A percentile compares a stretch with the other conserved stretches of the same genome.
These are phyloP conservation scores for Pyricularia sp. DNA, from an alignment of 2,329 filamentous ascomycete genomes.

Conservation along the genomic window DNA sequence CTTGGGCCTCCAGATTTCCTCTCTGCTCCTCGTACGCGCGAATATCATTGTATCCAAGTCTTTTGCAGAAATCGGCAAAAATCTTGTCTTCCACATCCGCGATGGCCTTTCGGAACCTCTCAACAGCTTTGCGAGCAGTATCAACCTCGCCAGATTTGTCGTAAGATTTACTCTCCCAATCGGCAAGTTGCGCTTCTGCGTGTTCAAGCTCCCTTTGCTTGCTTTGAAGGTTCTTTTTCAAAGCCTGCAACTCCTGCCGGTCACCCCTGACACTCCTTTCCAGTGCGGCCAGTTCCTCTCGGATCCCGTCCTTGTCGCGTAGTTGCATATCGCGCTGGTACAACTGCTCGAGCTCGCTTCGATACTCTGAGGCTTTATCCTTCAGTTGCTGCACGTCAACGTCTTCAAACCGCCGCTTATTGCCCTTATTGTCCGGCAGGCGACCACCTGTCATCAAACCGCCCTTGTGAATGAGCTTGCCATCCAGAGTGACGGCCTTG, in stretches of 20 bases:
- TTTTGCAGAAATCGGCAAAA: conserved; percentile 76
- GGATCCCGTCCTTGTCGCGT: conserved; percentile 69
- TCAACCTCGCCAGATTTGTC: conserved; percentile 63
- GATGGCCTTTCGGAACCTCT: conserved; percentile 53
- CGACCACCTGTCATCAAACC: conserved; percentile 95
- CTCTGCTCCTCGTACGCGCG: conserved; percentile 91
- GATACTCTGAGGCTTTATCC: conserved; percentile 41
- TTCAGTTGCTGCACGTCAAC: conserved; percentile 80
- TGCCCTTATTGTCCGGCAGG: conserved; percentile 63
- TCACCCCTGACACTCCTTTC: conserved; percentile 66
- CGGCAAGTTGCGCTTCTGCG: conserved; percentile 61
- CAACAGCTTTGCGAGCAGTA: conserved; percentile 38
- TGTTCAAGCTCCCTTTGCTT: conserved; percentile 75
- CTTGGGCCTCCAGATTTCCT: conserved; percentile 84
- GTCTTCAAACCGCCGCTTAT: conserved; percentile 80
- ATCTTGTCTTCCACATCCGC: conserved; percentile 79
- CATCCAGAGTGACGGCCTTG: conserved; percentile 89
- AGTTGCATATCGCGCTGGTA: conserved; percentile 70
- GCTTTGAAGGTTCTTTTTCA: conserved; percentile 75
- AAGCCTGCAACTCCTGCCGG: conserved; percentile 65
- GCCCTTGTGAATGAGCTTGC: conserved; percentile 94
- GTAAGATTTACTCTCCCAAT: conserved; percentile 68
- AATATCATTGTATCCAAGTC: conserved; percentile 80
- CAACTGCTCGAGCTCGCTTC: conserved; percentile 38
- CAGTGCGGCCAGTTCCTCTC: conserved; percentile 69